phyloP scores from a whole-genome alignment of 345 rosid genomes.

The Brassica napus region DNA sequence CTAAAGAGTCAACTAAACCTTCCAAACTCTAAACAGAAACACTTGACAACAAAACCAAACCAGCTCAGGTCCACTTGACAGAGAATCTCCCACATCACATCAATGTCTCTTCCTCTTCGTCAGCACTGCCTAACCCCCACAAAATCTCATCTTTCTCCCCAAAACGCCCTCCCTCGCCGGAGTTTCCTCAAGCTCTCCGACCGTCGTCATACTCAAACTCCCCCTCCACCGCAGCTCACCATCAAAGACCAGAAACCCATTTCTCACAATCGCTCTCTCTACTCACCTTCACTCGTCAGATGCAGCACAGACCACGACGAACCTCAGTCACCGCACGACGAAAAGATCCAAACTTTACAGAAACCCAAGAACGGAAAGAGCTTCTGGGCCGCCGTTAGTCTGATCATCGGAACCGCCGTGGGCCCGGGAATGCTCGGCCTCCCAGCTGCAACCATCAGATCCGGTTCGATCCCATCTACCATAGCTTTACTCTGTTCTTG shows the following conservation, averaged over 20 bases:
- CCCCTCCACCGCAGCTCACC: background rate
- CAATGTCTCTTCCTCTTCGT: conserved; percentile 35
- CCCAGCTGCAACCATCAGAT: conserved; percentile 77
- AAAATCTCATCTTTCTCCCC: conserved; percentile 12
- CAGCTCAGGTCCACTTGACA: conserved; percentile 30
- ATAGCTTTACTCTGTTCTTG: conserved; percentile 65
- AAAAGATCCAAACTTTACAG: conserved; percentile 26
- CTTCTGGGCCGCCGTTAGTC: conserved; percentile 93
- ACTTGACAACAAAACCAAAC: conserved; percentile 7
- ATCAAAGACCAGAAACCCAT: background rate
- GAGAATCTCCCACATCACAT: conserved; percentile 29
- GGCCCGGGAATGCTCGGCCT: conserved; percentile 94
- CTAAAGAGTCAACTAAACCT: background rate
- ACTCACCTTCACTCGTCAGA: conserved; percentile 23
- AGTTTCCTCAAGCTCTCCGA: conserved; percentile 4
- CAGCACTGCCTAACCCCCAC: conserved; percentile 26
- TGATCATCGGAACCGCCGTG: conserved; percentile 88
- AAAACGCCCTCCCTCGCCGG: conserved; percentile 22
- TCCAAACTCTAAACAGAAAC: background rate
- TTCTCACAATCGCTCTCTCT: conserved; percentile 1
- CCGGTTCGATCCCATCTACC: conserved; percentile 75
- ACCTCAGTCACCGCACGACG: conserved; percentile 19
- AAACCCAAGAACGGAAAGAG: conserved; percentile 45
- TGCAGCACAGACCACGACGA: conserved; percentile 29
- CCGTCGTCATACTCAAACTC: background rate